Conservation (phyloP, 352 stramenopile species). For the Thalassiosira mediterranea region DNA sequence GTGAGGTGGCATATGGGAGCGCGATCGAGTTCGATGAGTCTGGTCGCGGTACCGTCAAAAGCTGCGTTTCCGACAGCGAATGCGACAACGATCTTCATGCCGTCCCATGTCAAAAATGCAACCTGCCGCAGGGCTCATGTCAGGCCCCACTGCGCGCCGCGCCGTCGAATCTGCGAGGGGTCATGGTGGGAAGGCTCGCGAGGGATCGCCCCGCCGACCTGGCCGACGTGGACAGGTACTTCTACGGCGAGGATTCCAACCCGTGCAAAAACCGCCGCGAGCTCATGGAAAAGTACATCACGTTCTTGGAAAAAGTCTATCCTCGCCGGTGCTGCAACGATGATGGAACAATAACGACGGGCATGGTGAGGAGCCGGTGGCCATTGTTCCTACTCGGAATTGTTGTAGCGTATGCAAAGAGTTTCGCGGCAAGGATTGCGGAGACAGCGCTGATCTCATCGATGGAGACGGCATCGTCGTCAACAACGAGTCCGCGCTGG, state of each 20-base stretch:
- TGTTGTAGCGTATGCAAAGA: conserved; percentile 31
- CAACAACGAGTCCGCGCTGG: too few relatives aligned
- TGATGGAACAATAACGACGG: conserved; percentile 56
- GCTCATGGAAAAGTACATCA: conserved; percentile 68
- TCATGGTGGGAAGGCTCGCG: conserved; percentile 72
- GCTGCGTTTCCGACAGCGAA: neutral
- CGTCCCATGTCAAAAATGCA: conserved; percentile 38
- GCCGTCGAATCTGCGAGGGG: conserved; percentile 66
- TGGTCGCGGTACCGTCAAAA: conserved; percentile 7
- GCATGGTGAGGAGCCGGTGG: conserved; percentile 40
- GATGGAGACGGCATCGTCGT: neutral
- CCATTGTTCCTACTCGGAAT: conserved; percentile 18
- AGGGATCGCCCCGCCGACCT: conserved; percentile 73
- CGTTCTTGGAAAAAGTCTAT: conserved; percentile 72
- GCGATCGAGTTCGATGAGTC: conserved; percentile 10
- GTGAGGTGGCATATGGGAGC: conserved; percentile 58
- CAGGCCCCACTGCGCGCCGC: conserved; percentile 43
- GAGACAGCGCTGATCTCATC: neutral
- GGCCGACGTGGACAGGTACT: conserved; percentile 76
- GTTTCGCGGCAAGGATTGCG: conserved; percentile 15
- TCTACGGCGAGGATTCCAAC: conserved; percentile 74
- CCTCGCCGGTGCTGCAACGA: conserved; percentile 72
- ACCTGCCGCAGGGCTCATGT: conserved; percentile 68
- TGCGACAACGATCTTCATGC: conserved; percentile 17
- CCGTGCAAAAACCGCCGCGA: conserved; percentile 71